Conservation (phyloP, 108 stramenopile species). For the Nitzschia sp. region DNA sequence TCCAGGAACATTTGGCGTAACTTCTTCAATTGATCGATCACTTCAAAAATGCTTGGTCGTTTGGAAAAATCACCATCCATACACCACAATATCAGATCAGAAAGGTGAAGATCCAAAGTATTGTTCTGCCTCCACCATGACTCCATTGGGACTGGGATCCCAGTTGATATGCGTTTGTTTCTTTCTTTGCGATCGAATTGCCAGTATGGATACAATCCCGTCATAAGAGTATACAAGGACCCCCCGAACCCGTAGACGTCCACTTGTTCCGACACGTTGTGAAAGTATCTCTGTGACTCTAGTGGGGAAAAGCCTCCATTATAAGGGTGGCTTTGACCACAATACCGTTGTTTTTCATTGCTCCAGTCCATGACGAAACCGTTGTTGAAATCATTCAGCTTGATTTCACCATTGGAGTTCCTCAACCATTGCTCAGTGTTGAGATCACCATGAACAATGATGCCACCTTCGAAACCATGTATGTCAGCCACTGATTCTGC, state of each 20-base stretch:
- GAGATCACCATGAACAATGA: slow-evolving; percentile 63
- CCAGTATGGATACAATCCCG: no score
- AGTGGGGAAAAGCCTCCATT: neutral
- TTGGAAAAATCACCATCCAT: neutral
- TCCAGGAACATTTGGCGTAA: no score
- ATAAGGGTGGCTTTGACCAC: slow-evolving; percentile 54
- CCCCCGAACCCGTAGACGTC: slow-evolving; percentile 20
- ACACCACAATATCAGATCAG: neutral
- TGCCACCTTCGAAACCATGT: slow-evolving; percentile 62
- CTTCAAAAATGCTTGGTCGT: no score
- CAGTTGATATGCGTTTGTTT: no score
- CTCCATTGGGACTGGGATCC: no score
- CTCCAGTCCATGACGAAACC: slow-evolving; percentile 59
- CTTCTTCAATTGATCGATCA: no score
- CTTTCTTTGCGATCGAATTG: no score
- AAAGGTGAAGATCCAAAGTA: no score
- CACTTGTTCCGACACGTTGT: neutral
- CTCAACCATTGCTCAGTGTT: slow-evolving; percentile 75
- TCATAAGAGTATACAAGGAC: slow-evolving; percentile 52
- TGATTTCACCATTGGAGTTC: slow-evolving; percentile 49
- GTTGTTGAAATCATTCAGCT: slow-evolving; percentile 78
- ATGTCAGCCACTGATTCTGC: slow-evolving; percentile 67
- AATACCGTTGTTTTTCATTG: slow-evolving; percentile 48
- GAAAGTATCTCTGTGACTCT: neutral
- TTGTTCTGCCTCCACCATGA: no score